Conservation (phyloP, 1,284 basidiomycete species). For the Sphaerobolus stellatus region DNA sequence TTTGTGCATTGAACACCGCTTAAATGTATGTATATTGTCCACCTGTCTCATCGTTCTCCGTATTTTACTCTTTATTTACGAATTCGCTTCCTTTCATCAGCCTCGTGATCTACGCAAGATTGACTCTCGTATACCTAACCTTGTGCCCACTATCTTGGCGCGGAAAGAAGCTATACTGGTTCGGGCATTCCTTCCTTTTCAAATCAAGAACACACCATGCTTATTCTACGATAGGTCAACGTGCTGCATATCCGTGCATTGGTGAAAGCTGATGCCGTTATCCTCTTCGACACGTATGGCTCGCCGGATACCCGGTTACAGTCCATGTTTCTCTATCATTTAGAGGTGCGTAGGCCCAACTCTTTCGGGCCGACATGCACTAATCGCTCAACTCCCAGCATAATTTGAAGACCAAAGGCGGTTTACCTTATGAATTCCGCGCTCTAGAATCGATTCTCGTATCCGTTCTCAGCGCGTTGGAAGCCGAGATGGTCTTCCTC, state of each 20-base stretch:
- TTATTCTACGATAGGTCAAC: constrained; percentile 60
- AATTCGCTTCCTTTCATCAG: constrained; percentile 39
- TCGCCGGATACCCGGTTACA: constrained; percentile 82
- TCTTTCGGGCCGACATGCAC: constrained; percentile 8
- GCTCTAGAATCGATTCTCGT: constrained; percentile 89
- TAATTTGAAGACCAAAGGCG: constrained; percentile 69
- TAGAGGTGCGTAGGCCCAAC: constrained; percentile 58
- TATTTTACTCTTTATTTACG: constrained; percentile 7
- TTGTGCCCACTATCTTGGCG: constrained; percentile 92
- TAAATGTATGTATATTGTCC: constrained; percentile 68
- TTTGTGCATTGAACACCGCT: constrained; percentile 82
- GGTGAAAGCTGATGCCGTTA: constrained; percentile 89
- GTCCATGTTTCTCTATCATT: constrained; percentile 83
- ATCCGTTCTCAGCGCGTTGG: constrained; percentile 85
- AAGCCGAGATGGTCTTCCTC: constrained; percentile 91
- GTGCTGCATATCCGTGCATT: constrained; percentile 93
- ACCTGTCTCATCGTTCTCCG: not conserved
- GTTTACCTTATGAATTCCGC: constrained; percentile 88
- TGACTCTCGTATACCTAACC: constrained; percentile 90
- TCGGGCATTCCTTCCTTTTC: constrained; percentile 27
- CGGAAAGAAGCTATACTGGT: constrained; percentile 87
- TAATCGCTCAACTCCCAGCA: constrained; percentile 48
- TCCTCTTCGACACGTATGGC: constrained; percentile 90
- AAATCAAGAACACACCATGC: constrained; percentile 11
- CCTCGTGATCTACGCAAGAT: constrained; percentile 96